A percentile compares a stretch with the other conserved stretches of the same genome.
Evolutionary conservation across 2,329 filamentous ascomycete species (phyloP).

Genomic region (Pestalotiopsis sp.): DNA sequence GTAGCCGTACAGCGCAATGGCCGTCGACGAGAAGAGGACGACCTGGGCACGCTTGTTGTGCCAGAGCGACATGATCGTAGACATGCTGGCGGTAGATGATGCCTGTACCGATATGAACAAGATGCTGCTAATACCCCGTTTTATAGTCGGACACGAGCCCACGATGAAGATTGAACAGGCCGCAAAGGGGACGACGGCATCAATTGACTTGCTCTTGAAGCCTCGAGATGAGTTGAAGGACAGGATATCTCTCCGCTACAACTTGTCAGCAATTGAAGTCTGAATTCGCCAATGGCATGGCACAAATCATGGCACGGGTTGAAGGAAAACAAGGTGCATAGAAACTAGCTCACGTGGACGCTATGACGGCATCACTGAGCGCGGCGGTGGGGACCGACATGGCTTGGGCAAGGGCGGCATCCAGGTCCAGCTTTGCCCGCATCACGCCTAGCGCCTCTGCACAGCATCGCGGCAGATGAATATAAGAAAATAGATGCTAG

Average conservation of each 20-base stretch:
- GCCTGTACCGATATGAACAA: not conserved
- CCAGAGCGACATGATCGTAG: conserved; percentile 6
- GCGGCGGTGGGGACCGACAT: not conserved
- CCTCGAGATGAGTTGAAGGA: not conserved
- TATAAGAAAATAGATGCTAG: not conserved
- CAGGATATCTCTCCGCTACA: not conserved
- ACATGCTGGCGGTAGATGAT: not conserved
- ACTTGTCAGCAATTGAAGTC: not conserved
- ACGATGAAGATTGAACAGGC: not conserved
- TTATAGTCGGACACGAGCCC: not conserved
- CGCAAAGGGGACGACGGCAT: not conserved
- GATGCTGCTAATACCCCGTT: not conserved
- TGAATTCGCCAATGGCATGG: not conserved
- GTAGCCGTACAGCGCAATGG: conserved; percentile 39
- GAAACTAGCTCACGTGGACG: not conserved
- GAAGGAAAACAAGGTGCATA: conserved; percentile 5
- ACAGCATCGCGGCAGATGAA: not conserved
- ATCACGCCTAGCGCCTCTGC: not conserved
- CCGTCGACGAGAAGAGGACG: conserved; percentile 39
- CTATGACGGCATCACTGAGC: conserved; percentile 8
- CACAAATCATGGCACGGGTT: not conserved
- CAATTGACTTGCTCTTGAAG: not conserved
- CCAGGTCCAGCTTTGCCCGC: not conserved
- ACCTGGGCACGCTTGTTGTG: conserved; percentile 24
- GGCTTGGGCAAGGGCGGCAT: not conserved